Evolutionary conservation across 805 yeast genomes (phyloP).

Genomic region (Tetrapisispora fleetii): DNA sequence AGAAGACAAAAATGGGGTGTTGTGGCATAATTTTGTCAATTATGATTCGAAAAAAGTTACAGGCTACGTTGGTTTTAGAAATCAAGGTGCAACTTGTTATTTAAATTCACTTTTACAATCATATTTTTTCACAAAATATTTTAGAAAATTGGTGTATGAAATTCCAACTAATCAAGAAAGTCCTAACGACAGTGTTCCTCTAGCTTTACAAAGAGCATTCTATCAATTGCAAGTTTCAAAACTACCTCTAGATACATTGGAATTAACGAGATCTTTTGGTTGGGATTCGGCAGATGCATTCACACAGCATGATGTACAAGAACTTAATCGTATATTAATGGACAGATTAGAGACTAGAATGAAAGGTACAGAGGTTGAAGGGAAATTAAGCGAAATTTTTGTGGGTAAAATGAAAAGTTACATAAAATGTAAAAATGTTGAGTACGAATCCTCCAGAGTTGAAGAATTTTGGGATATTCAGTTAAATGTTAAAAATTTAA

Average conservation of each 20-base stretch:
- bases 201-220: constrained; percentile 81
- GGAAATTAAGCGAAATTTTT: constrained; percentile 66
- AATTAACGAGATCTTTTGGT: constrained; percentile 85
- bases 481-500: constrained; percentile 78
- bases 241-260: constrained; percentile 74
- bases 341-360: constrained; percentile 83
- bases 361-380: constrained; percentile 79
- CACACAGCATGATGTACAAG: constrained; percentile 97
- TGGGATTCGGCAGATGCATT: constrained; percentile 96
- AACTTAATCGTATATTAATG: constrained; percentile 88
- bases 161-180: constrained; percentile 67
- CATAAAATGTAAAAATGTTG: constrained; percentile 85
- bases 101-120: constrained; percentile 87
- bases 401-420: constrained; percentile 96
- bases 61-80: constrained; percentile 85
- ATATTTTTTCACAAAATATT: constrained; percentile 72
- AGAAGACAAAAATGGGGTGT: constrained; percentile 85
- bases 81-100: constrained; percentile 98
- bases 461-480: constrained; percentile 99
- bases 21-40: constrained; percentile 81
- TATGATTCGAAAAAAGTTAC: constrained; percentile 81
- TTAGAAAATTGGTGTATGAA: constrained; percentile 77
- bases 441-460: constrained; percentile 79
- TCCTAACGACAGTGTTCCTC: constrained; percentile 54
- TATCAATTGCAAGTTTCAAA: constrained; percentile 66